Conservation (phyloP, 2,329 filamentous ascomycete species). For the Chaetomium sp. region DNA sequence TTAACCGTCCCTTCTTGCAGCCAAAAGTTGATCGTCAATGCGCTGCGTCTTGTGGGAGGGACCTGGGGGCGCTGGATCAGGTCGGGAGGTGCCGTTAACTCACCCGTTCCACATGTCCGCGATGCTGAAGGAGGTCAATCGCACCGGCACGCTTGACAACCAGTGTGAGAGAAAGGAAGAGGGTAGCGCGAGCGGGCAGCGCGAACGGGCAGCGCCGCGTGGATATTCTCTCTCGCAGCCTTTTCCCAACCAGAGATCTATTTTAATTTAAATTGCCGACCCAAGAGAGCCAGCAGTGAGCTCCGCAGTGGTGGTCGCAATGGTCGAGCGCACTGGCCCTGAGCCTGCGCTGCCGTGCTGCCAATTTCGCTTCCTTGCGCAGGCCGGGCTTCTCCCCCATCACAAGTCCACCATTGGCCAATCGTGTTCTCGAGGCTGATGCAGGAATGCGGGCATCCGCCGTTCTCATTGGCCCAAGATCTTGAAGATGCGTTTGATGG, state of each 20-base stretch:
- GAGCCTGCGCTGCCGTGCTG: constrained; percentile 15
- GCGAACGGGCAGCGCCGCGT: constrained; percentile 24
- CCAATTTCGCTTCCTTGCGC: constrained; percentile 32
- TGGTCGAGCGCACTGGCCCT: constrained; percentile 13
- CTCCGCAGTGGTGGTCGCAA: constrained; percentile 12
- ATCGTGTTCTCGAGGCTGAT: constrained; percentile 7
- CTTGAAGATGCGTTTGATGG: neutral
- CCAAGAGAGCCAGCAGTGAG: constrained; percentile 10
- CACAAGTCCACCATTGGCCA: constrained; percentile 19
- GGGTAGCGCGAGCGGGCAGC: constrained; percentile 17
- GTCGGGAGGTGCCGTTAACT: constrained; percentile 4
- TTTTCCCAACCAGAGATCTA: constrained; percentile 14
- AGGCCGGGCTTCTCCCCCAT: constrained; percentile 18
- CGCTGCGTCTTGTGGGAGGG: neutral
- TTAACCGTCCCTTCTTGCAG: constrained; percentile 6
- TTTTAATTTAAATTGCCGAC: constrained; percentile 28
- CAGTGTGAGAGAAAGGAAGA: neutral
- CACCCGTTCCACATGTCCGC: constrained; percentile 27
- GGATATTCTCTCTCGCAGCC: constrained; percentile 15
- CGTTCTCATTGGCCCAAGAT: constrained; percentile 16
- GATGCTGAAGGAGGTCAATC: constrained; percentile 22
- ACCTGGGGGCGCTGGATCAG: neutral
- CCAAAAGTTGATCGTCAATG: neutral
- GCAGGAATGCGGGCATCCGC: constrained; percentile 18
- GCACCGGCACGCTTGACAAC: constrained; percentile 21